Conservation (phyloP, 2,329 filamentous ascomycete genomes). For the Sarocladiaceae sp. region DNA sequence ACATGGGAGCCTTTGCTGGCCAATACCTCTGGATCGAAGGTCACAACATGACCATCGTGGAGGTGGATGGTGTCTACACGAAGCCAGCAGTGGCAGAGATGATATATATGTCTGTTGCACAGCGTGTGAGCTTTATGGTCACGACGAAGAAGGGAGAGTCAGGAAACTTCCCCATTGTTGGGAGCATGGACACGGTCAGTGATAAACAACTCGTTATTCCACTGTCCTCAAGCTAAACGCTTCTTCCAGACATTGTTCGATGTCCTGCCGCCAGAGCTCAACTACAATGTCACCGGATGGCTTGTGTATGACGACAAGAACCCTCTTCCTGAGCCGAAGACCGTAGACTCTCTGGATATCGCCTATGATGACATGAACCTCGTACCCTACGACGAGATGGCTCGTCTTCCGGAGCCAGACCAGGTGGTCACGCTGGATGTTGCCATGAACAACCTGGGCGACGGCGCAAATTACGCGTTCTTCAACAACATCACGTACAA, state of each 20-base stretch:
- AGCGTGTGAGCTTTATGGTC: slow-evolving; percentile 59
- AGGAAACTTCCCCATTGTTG: slow-evolving; percentile 63
- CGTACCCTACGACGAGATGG: slow-evolving; percentile 62
- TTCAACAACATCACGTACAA: slow-evolving; percentile 78
- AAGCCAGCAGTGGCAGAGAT: slow-evolving; percentile 54
- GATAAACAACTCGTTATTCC: background rate
- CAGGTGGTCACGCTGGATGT: slow-evolving; percentile 60
- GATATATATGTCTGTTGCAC: slow-evolving; percentile 65
- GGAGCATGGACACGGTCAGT: slow-evolving; percentile 63
- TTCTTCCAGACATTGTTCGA: slow-evolving; percentile 59
- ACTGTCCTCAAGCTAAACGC: background rate
- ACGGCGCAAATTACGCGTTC: slow-evolving; percentile 60
- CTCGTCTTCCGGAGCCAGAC: slow-evolving; percentile 57
- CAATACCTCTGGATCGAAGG: slow-evolving; percentile 65
- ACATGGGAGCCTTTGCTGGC: slow-evolving; percentile 67
- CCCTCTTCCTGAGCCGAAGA: slow-evolving; percentile 43
- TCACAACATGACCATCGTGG: slow-evolving; percentile 64
- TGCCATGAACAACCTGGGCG: slow-evolving; percentile 56
- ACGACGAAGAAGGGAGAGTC: slow-evolving; percentile 59
- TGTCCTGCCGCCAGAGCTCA: slow-evolving; percentile 58
- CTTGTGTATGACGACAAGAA: slow-evolving; percentile 51
- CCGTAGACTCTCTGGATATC: slow-evolving; percentile 54
- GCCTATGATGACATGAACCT: slow-evolving; percentile 72
- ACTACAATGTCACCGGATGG: slow-evolving; percentile 66
- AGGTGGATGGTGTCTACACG: slow-evolving; percentile 69